A percentile compares a stretch with the other conserved stretches of the same genome.
Evolutionary conservation across 768 basidiomycete genomes (phyloP).

Genomic region (Lentinula aciculospora): DNA sequence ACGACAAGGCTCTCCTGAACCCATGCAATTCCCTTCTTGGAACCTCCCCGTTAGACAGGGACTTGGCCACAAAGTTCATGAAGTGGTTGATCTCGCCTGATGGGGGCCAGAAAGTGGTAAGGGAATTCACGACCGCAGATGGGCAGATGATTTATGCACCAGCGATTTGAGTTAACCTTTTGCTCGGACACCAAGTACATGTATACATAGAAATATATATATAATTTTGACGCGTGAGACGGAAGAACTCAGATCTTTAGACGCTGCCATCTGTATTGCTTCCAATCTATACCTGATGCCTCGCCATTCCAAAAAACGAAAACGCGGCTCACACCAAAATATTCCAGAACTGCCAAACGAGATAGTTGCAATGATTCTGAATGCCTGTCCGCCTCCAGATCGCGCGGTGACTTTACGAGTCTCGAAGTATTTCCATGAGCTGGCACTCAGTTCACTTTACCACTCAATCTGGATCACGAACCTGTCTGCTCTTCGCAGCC

Average conservation of each 20-base stretch:
- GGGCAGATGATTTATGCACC: conserved; percentile 25
- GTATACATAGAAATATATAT: no score
- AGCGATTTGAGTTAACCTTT: conserved; percentile 16
- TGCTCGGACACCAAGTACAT: no score
- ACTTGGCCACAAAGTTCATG: conserved; percentile 33
- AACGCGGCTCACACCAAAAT: neutral
- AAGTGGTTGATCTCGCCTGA: conserved; percentile 32
- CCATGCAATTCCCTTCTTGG: conserved; percentile 38
- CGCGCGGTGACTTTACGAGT: neutral
- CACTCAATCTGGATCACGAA: neutral
- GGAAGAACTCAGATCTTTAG: no score
- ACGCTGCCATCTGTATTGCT: no score
- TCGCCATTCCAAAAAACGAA: neutral
- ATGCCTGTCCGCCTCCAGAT: neutral
- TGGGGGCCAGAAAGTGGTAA: conserved; percentile 41
- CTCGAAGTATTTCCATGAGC: neutral
- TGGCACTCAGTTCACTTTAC: neutral
- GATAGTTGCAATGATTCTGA: neutral
- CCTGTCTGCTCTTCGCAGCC: neutral
- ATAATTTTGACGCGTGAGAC: no score
- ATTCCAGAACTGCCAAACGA: neutral
- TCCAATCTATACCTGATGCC: neutral
- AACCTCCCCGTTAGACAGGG: conserved; percentile 18
- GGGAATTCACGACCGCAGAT: conserved; percentile 21
- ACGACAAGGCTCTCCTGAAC: conserved; percentile 24